phyloP scores from a whole-genome alignment of 2,329 filamentous ascomycete species.

The Scolecobasidium constrictum region DNA sequence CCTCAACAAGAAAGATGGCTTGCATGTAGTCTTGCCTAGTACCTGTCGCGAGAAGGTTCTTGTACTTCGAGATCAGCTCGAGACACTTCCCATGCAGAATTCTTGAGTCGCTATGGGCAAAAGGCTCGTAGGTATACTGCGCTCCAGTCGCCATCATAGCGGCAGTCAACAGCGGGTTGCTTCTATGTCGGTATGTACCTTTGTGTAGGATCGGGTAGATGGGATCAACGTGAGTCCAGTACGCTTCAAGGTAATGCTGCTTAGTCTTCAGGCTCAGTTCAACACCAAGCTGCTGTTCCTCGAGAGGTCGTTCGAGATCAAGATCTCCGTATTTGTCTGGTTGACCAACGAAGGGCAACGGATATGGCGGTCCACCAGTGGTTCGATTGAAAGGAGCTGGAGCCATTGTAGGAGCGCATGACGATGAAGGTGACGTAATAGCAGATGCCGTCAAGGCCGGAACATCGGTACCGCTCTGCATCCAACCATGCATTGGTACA shows the following conservation, averaged over 20 bases:
- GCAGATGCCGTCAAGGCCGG: background rate
- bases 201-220: slow-evolving; percentile 33
- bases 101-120: slow-evolving; percentile 24
- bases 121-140: slow-evolving; percentile 25
- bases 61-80: slow-evolving; percentile 24
- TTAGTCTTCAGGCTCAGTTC: slow-evolving; percentile 8
- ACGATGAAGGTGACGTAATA: slow-evolving; percentile 3
- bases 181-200: slow-evolving; percentile 24
- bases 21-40: slow-evolving; percentile 31
- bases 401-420: slow-evolving; percentile 1
- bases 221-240: slow-evolving; percentile 35
- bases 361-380: slow-evolving; percentile 3
- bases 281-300: slow-evolving; percentile 9
- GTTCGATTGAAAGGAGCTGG: background rate
- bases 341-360: background rate
- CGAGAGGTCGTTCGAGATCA: slow-evolving; percentile 6
- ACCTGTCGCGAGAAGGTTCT: slow-evolving; percentile 10
- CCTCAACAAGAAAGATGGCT: slow-evolving; percentile 31
- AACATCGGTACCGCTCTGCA: slow-evolving; percentile 2
- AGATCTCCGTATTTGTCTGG: slow-evolving; percentile 7
- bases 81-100: slow-evolving; percentile 30
- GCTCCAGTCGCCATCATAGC: slow-evolving; percentile 34
- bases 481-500: background rate
- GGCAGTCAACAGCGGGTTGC: slow-evolving; percentile 32
- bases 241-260: slow-evolving; percentile 23